A percentile compares a stretch with the other conserved stretches of the same genome.
Conservation (phyloP, 495 filamentous ascomycete species). For the Hypomontagnella monticulosa region DNA sequence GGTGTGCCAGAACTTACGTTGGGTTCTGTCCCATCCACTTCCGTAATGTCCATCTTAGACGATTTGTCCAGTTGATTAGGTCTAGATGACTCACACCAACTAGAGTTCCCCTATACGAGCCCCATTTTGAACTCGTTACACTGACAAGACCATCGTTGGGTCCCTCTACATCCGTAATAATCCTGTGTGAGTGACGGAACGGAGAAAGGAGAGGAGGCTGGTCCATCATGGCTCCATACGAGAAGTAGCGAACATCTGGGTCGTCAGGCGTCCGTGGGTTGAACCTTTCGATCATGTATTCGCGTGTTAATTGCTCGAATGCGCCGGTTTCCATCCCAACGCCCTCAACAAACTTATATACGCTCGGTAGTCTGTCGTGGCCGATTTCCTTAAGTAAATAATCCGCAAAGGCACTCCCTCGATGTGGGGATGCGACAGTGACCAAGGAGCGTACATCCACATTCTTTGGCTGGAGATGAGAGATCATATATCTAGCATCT, state of each 20-base stretch:
- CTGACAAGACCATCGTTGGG: conserved; percentile 94
- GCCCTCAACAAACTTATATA: conserved; percentile 74
- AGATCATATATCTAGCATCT: conserved; percentile 94
- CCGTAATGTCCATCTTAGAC: conserved; percentile 74
- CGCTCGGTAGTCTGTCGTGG: conserved; percentile 64
- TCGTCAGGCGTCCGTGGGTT: conserved; percentile 82
- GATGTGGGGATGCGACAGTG: conserved; percentile 88
- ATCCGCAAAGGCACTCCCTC: conserved; percentile 86
- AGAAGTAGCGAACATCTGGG: conserved; percentile 85
- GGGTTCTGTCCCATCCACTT: conserved; percentile 72
- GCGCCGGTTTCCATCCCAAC: conserved; percentile 81
- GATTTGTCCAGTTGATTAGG: conserved; percentile 95
- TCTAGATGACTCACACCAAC: conserved; percentile 88
- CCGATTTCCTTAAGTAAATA: conserved; percentile 80
- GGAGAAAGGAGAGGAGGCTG: conserved; percentile 71
- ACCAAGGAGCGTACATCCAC: conserved; percentile 80
- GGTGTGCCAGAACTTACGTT: conserved; percentile 62
- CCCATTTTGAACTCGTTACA: conserved; percentile 86
- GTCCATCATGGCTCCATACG: conserved; percentile 82
- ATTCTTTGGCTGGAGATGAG: conserved; percentile 72
- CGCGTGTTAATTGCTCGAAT: conserved; percentile 82
- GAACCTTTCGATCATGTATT: conserved; percentile 84
- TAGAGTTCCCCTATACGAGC: conserved; percentile 92
- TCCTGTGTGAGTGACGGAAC: conserved; percentile 75
- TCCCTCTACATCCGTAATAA: conserved; percentile 77